Base-by-base conservation (phyloP, 495 filamentous ascomycete genomes). In the Tuber calosporum region DNA sequence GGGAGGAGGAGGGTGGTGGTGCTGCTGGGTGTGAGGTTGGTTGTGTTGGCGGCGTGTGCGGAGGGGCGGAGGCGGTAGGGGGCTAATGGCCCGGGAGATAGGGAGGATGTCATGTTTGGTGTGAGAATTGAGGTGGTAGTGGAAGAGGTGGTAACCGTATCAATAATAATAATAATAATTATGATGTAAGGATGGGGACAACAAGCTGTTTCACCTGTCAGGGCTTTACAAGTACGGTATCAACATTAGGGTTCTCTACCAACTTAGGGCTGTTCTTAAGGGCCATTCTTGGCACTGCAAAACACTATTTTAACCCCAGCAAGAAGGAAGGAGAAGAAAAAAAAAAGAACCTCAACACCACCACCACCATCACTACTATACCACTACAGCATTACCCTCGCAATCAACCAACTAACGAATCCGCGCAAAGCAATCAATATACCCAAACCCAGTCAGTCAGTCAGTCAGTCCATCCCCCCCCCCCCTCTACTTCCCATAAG, bases 1-100 rank as follows among this genome's bases (percentile, higher is more conserved):
- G 83, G 80, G 0, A 90, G 90, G 9, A 90, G 91, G 19, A 88
- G 88, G 67, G 89, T 87, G 38, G 85, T 84, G 45, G 83, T 73
- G 30, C 22, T 19, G 15, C 36, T 34, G 37, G 73, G 36, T 38
- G 53, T 38, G 22, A 69, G 70, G 45, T 76, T 74, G 20, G 66
- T 69, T 40, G 73, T n/a, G 74, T 48, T n/a, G 69, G 77, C 37
- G 17, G 70, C 11, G 79, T 20, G 58, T 69, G 74, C 67, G 67
- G 77, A 72, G 68, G 38, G 71, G 36, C 74, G 76, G 48, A 68
- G 69, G 8, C 70, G 53, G 42, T 62, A 66, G 43, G 38, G 75
- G 53, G 70, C 70, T 5, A 67, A 66, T 41, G 72, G 74, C 0
- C 41, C 67, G 11, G 75, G 38, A 40, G 74, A 62, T 22, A 71